Evolutionary conservation across 306 rosid genomes (phyloP).

Genomic region (Ormosia semicastrata): DNA sequence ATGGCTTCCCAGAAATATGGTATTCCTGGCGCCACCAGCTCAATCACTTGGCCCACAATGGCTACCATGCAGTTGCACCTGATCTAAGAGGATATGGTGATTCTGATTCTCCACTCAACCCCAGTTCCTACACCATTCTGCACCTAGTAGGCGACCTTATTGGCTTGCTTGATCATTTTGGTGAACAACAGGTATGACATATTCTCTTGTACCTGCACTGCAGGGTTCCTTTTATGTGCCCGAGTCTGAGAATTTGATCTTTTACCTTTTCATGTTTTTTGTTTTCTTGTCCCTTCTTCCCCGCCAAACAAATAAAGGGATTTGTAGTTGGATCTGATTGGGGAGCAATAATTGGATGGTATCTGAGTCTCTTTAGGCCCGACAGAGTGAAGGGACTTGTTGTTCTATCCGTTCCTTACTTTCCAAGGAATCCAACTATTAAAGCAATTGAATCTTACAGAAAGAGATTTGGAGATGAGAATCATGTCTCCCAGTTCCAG

Average conservation of each 20-base stretch:
- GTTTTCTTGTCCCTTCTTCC: too few species aligned
- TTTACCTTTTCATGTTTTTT: neutral
- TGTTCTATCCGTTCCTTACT: constrained; percentile 51
- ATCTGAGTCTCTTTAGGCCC: constrained; percentile 61
- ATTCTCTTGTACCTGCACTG: neutral
- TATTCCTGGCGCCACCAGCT: constrained; percentile 65
- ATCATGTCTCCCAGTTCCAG: constrained; percentile 69
- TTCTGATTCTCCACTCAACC: constrained; percentile 55
- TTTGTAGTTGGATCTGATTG: constrained; percentile 68
- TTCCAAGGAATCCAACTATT: constrained; percentile 46
- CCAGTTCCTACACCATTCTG: constrained; percentile 42
- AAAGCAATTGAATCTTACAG: constrained; percentile 45
- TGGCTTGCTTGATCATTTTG: constrained; percentile 66
- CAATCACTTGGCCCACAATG: constrained; percentile 44
- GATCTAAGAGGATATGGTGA: constrained; percentile 78
- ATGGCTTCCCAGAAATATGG: constrained; percentile 72
- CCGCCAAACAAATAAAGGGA: constrained; percentile 38
- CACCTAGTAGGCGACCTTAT: constrained; percentile 60
- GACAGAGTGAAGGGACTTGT: constrained; percentile 66
- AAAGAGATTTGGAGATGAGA: constrained; percentile 43
- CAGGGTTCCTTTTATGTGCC: too few species aligned
- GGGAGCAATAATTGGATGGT: constrained; percentile 66
- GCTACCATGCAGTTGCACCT: constrained; percentile 70
- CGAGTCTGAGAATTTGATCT: neutral
- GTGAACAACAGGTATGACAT: constrained; percentile 49